phyloP scores from a whole-genome alignment of 1,284 basidiomycete species.

The Marasmius tenuissimus region DNA sequence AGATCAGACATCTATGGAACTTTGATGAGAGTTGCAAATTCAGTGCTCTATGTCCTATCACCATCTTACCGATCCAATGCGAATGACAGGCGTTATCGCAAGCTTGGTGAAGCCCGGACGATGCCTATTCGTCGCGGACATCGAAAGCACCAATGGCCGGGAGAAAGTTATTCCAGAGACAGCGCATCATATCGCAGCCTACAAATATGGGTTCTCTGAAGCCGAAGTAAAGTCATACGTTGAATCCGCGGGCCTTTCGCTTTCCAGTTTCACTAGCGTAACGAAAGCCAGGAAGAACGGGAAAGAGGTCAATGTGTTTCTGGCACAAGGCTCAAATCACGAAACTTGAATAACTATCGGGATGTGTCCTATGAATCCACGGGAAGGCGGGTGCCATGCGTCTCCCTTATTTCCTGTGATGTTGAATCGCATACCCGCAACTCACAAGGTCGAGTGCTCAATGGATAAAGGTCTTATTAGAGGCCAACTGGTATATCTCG shows the following conservation, averaged over 20 bases:
- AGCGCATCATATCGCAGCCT: conserved; percentile 13
- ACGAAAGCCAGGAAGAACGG: conserved; percentile 15
- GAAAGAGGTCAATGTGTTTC: conserved; percentile 18
- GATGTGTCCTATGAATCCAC: too few relatives aligned
- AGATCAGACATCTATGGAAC: not conserved
- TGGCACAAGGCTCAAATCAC: conserved; percentile 19
- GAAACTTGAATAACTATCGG: not conserved
- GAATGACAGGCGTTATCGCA: conserved; percentile 50
- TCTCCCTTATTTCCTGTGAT: too few relatives aligned
- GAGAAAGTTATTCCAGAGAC: conserved; percentile 21
- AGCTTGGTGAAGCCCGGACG: conserved; percentile 63
- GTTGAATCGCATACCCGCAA: too few relatives aligned
- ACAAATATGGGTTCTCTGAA: conserved; percentile 14
- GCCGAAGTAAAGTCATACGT: conserved; percentile 11
- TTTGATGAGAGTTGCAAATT: not conserved
- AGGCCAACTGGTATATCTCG: too few relatives aligned
- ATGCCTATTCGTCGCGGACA: conserved; percentile 57
- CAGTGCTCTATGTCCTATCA: conserved; percentile 73
- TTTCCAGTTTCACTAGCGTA: conserved; percentile 9
- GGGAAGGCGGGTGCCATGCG: too few relatives aligned
- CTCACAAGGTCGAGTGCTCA: too few relatives aligned
- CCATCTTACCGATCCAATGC: conserved; percentile 48
- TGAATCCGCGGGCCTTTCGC: conserved; percentile 10
- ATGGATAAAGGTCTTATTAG: too few relatives aligned
- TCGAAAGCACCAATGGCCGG: conserved; percentile 29